Conservation (phyloP, 768 basidiomycete genomes). For the Suillus subluteus region DNA sequence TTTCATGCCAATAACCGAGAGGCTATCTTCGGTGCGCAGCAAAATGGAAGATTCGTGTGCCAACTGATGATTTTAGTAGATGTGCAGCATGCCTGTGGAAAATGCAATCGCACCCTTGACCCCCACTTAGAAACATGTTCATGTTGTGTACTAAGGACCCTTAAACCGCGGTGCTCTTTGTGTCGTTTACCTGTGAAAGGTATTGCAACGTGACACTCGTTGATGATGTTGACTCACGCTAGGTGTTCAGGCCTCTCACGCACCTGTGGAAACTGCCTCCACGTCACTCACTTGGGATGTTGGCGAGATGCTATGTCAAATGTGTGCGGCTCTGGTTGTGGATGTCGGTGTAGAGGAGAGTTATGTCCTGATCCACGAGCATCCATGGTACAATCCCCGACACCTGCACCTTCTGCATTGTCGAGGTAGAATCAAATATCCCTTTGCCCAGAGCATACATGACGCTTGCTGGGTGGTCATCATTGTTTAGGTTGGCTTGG, state of each 20-base stretch:
- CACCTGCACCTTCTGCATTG: neutral
- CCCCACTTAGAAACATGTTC: slow-evolving; percentile 44
- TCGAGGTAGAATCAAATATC: neutral
- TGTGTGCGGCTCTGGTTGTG: slow-evolving; percentile 70
- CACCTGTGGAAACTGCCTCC: slow-evolving; percentile 63
- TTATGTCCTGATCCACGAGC: neutral
- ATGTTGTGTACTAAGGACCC: slow-evolving; percentile 45
- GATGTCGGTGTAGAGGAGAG: slow-evolving; percentile 54
- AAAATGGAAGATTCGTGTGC: slow-evolving; percentile 10
- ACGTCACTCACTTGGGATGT: slow-evolving; percentile 69
- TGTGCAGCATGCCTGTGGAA: slow-evolving; percentile 49
- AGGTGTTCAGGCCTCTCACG: slow-evolving; percentile 55
- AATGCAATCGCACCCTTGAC: slow-evolving; percentile 42
- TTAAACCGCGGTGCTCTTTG: slow-evolving; percentile 62
- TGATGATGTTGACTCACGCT: slow-evolving; percentile 1
- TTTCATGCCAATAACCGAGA: slow-evolving; percentile 31
- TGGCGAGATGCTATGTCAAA: slow-evolving; percentile 50
- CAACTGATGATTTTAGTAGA: slow-evolving; percentile 36
- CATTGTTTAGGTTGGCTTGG: neutral
- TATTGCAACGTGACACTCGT: slow-evolving; percentile 27
- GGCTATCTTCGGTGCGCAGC: slow-evolving; percentile 39
- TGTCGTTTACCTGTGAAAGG: slow-evolving; percentile 81
- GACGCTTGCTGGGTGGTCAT: neutral
- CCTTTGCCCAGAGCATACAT: neutral
- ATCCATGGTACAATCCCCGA: neutral